phyloP scores from a whole-genome alignment of 2,329 filamentous ascomycete species.

The Pseudogymnoascus sp. region DNA sequence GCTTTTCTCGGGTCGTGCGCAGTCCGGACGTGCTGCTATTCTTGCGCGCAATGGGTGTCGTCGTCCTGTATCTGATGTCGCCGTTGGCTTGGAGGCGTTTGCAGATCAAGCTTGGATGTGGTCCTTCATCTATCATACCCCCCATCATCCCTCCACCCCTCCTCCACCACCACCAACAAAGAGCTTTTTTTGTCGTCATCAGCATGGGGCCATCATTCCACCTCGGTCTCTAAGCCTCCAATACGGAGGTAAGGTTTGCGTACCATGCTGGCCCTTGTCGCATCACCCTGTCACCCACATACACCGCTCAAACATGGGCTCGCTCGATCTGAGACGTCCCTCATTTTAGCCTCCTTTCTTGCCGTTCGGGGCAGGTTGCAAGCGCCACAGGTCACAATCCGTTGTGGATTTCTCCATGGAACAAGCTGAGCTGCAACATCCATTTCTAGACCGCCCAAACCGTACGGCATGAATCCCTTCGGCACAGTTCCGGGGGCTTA shows the following conservation, averaged over 20 bases:
- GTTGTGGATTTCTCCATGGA: neutral
- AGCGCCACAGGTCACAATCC: neutral
- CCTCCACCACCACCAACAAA: neutral
- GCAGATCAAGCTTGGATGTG: slow-evolving; percentile 6
- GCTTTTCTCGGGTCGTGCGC: neutral
- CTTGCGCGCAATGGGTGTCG: neutral
- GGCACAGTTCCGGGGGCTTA: neutral
- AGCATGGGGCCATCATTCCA: neutral
- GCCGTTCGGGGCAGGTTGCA: neutral
- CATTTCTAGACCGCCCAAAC: slow-evolving; percentile 8
- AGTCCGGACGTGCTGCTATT: neutral
- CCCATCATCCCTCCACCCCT: neutral
- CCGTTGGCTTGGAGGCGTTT: slow-evolving; percentile 8
- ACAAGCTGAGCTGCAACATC: neutral
- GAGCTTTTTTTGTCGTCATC: slow-evolving; percentile 1
- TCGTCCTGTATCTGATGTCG: neutral
- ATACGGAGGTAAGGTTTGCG: slow-evolving; percentile 5
- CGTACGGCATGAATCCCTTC: neutral
- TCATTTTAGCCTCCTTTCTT: slow-evolving; percentile 6
- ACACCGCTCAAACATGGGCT: slow-evolving; percentile 6
- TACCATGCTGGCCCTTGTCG: neutral
- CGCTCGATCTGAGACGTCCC: slow-evolving; percentile 8
- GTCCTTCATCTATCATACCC: slow-evolving; percentile 1
- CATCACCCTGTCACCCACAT: slow-evolving; percentile 2
- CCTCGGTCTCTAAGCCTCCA: neutral